Conservation (phyloP, 228 moss, liverwort and hornwort genomes). For the Sphagnum magellanicum region DNA sequence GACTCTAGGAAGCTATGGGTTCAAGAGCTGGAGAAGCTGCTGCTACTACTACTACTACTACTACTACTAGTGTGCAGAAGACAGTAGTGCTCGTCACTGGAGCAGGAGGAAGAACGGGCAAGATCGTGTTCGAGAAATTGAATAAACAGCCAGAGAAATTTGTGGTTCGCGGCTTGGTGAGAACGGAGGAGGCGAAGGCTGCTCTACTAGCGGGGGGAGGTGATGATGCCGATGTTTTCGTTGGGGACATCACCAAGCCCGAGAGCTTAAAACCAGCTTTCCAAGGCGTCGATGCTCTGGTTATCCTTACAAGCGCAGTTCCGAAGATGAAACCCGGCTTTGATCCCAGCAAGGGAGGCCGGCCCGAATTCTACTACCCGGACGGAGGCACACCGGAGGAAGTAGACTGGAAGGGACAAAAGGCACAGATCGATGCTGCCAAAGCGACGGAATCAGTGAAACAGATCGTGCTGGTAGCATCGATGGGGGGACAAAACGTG, state of each 20-base stretch:
- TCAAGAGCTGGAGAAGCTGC: no score
- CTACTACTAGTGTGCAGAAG: no score
- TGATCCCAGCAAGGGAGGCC: conserved; percentile 76
- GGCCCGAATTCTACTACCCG: conserved; percentile 71
- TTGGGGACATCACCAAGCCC: conserved; percentile 64
- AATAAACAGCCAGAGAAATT: conserved; percentile 27
- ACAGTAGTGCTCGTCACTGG: conserved; percentile 33
- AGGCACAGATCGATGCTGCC: conserved; percentile 74
- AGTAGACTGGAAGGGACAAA: conserved; percentile 84
- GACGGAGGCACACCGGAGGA: conserved; percentile 64
- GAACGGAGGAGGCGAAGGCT: conserved; percentile 37
- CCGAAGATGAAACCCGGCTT: conserved; percentile 90
- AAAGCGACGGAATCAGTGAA: conserved; percentile 65
- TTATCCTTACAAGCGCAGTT: conserved; percentile 75
- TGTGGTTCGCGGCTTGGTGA: conserved; percentile 27
- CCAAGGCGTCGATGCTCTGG: conserved; percentile 52
- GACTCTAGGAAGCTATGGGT: no score
- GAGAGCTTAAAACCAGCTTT: conserved; percentile 39
- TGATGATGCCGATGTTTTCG: conserved; percentile 36
- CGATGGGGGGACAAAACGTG: conserved; percentile 87
- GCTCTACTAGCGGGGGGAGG: conserved; percentile 21
- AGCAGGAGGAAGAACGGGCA: conserved; percentile 40
- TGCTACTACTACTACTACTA: no score
- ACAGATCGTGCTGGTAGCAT: conserved; percentile 76
- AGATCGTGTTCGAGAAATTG: conserved; percentile 31